Conservation (phyloP, 805 yeast species). For the baker's yeast (Saccharomyces cerevisiae) region DNA sequence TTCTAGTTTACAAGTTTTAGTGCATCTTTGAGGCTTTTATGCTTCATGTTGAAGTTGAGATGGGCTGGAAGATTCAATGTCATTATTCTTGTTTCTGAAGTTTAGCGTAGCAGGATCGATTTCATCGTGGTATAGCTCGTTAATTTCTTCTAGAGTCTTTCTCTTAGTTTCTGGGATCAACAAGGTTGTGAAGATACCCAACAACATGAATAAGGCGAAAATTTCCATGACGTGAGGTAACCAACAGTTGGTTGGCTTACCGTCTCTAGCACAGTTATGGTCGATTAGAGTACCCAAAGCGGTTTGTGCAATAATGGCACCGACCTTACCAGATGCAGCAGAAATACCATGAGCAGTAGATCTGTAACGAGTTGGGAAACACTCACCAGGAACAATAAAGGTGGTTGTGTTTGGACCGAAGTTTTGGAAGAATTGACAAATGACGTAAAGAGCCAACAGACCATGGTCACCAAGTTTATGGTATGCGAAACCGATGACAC, state of each 20-base stretch:
- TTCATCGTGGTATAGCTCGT: constrained; percentile 79
- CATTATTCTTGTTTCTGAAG: not conserved
- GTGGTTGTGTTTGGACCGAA: constrained; percentile 93
- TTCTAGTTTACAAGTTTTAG: not conserved
- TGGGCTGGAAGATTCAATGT: not conserved
- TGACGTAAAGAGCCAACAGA: constrained; percentile 65
- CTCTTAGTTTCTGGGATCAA: constrained; percentile 87
- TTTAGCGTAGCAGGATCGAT: constrained; percentile 33
- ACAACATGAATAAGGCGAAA: constrained; percentile 83
- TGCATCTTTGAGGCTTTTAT: not conserved
- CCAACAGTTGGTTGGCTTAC: constrained; percentile 54
- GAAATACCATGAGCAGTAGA: constrained; percentile 93
- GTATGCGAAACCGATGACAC: constrained; percentile 79
- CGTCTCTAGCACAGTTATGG: constrained; percentile 62
- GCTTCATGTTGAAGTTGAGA: not conserved
- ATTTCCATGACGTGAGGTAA: constrained; percentile 90
- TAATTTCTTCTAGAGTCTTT: constrained; percentile 76
- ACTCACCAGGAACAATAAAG: constrained; percentile 84
- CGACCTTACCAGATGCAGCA: constrained; percentile 86
- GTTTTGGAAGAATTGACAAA: constrained; percentile 82
- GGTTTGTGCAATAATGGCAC: constrained; percentile 88
- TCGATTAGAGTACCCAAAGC: constrained; percentile 75
- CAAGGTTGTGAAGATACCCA: constrained; percentile 58
- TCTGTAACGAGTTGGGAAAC: constrained; percentile 91
- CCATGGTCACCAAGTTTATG: constrained; percentile 60